A percentile compares a stretch with the other conserved stretches of the same genome.
Conservation (phyloP, 768 basidiomycete genomes). For the Sporobolomyces phaffii region DNA sequence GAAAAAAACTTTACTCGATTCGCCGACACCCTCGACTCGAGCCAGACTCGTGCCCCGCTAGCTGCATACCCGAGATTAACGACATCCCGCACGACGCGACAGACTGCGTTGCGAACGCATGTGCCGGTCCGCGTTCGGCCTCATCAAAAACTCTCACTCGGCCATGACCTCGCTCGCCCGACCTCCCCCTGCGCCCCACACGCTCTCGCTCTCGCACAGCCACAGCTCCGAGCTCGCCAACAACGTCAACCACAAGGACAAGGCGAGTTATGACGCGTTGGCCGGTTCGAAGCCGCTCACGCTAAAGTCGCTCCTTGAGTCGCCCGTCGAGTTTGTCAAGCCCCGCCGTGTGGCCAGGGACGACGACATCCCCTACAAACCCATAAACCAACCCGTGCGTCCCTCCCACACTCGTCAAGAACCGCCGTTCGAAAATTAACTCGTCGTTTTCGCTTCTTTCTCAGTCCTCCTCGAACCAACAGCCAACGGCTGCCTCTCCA, state of each 20-base stretch:
- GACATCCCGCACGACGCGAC: not conserved
- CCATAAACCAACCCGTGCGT: slow-evolving; percentile 30
- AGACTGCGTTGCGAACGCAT: too few relatives aligned
- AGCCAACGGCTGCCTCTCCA: not conserved
- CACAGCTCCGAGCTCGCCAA: not conserved
- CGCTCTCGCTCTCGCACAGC: not conserved
- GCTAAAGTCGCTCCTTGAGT: slow-evolving; percentile 26
- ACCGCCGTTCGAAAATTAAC: not conserved
- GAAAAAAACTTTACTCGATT: too few relatives aligned
- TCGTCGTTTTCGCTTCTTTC: too few relatives aligned
- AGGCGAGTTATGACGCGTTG: not conserved
- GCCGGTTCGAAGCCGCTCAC: slow-evolving; percentile 10
- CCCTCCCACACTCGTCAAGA: not conserved
- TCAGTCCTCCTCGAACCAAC: not conserved
- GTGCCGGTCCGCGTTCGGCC: too few relatives aligned
- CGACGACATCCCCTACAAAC: slow-evolving; percentile 35
- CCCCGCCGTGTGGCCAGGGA: not conserved
- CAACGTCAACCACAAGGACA: not conserved
- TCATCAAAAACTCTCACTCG: not conserved
- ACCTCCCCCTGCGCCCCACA: not conserved
- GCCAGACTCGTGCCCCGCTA: not conserved
- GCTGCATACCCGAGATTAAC: not conserved
- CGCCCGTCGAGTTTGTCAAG: slow-evolving; percentile 21
- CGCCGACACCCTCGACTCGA: not conserved
- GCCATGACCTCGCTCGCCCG: slow-evolving; percentile 5